phyloP scores from a whole-genome alignment of 768 basidiomycete species.

The Suillus fuscotomentosus region DNA sequence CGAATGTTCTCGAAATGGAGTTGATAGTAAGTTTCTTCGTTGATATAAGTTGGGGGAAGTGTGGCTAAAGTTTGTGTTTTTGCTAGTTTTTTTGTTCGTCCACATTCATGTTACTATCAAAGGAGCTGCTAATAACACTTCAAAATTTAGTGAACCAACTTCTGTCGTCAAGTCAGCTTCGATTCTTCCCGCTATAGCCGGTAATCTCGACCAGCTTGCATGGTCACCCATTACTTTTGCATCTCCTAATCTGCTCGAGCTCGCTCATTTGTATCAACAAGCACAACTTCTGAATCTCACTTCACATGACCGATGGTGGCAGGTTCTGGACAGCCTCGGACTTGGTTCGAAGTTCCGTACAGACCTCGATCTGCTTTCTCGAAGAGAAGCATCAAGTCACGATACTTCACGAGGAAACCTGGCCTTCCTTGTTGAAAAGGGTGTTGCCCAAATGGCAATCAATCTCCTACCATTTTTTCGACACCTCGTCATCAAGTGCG shows the following conservation, averaged over 20 bases:
- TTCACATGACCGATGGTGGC: conserved; percentile 63
- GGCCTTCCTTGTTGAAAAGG: conserved; percentile 63
- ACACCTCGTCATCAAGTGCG: conserved; percentile 84
- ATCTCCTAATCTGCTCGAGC: conserved; percentile 86
- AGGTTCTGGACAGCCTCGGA: conserved; percentile 56
- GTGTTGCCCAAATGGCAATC: conserved; percentile 78
- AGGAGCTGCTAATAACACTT: neutral
- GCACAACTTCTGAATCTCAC: conserved; percentile 50
- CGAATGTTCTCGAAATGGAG: conserved; percentile 45
- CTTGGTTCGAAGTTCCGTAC: conserved; percentile 67
- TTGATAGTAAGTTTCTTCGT: conserved; percentile 48
- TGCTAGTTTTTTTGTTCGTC: conserved; percentile 73
- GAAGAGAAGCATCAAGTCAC: conserved; percentile 40
- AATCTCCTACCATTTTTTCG: conserved; percentile 83
- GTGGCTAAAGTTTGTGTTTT: conserved; percentile 7
- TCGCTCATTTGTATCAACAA: conserved; percentile 55
- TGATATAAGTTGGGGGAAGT: neutral
- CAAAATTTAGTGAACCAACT: conserved; percentile 78
- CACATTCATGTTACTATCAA: neutral
- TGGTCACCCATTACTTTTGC: conserved; percentile 61
- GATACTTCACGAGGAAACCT: conserved; percentile 43
- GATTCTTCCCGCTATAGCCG: conserved; percentile 62
- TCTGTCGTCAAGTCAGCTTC: conserved; percentile 77
- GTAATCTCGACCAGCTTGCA: conserved; percentile 31
- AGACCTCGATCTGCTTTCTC: conserved; percentile 62